Evolutionary conservation across 2,329 filamentous ascomycete species (phyloP).

Genomic region (Xylogone sp.): DNA sequence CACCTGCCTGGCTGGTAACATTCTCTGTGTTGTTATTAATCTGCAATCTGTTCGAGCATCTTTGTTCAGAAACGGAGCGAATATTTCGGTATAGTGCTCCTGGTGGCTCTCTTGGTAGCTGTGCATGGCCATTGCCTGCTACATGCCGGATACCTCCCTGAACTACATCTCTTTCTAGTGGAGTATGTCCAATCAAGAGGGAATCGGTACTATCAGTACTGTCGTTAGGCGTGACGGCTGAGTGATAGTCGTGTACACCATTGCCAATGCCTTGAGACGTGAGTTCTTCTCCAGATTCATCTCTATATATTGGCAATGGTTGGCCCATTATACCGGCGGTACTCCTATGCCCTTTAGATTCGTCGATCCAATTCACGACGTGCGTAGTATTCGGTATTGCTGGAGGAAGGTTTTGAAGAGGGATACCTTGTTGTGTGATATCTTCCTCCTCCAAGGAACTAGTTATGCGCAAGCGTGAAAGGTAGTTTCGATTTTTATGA

Average conservation of each 20-base stretch:
- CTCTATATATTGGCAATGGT: not conserved
- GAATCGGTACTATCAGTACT: not conserved
- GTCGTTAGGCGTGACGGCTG: not conserved
- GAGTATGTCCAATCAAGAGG: not conserved
- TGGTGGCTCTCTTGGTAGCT: conserved; percentile 15
- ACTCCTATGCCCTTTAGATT: not conserved
- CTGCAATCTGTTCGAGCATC: not conserved
- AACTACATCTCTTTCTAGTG: not conserved
- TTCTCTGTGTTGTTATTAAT: not conserved
- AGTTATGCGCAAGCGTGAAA: not conserved
- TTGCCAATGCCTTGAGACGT: not conserved
- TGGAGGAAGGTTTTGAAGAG: not conserved
- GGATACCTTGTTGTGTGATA: not conserved
- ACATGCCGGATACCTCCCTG: conserved; percentile 3
- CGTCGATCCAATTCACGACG: not conserved
- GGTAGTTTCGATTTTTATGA: not conserved
- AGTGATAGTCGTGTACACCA: not conserved
- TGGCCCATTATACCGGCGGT: not conserved
- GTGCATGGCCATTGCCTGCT: conserved; percentile 5
- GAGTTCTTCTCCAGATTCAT: not conserved
- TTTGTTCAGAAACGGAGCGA: conserved; percentile 7
- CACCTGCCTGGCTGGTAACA: conserved; percentile 1
- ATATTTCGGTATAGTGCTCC: conserved; percentile 23
- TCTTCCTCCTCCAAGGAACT: not conserved
- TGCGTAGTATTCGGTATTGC: not conserved